Evolutionary conservation across 768 basidiomycete species (phyloP).

Genomic region (Boletus rubroflammeus): DNA sequence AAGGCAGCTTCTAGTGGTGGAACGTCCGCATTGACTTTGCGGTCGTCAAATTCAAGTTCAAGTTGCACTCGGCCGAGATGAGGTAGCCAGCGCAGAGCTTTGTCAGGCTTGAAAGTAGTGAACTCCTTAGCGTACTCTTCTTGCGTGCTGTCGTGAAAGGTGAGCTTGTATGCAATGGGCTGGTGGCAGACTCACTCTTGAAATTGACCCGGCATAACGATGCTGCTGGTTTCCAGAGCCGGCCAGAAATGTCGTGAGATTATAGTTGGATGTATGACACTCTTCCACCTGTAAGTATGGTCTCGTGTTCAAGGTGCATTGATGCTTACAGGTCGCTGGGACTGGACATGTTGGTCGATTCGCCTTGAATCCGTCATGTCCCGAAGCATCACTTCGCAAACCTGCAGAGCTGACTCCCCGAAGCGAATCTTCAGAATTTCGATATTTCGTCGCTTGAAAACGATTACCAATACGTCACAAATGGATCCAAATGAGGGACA

Average conservation of each 20-base stretch:
- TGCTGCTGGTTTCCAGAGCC: slow-evolving; percentile 62
- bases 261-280: slow-evolving; percentile 80
- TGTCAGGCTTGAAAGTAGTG: slow-evolving; percentile 86
- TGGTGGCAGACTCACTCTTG: slow-evolving; percentile 49
- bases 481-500: not conserved
- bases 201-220: slow-evolving; percentile 85
- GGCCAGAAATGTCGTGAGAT: slow-evolving; percentile 98
- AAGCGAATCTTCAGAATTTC: slow-evolving; percentile 95
- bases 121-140: slow-evolving; percentile 75
- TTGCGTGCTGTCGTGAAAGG: slow-evolving; percentile 51
- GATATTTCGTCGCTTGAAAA: slow-evolving; percentile 75
- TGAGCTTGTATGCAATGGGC: not conserved
- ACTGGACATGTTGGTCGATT: slow-evolving; percentile 84
- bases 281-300: slow-evolving; percentile 37
- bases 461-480: not conserved
- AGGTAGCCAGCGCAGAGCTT: slow-evolving; percentile 83
- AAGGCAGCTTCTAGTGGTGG: slow-evolving; percentile 89
- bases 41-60: slow-evolving; percentile 79
- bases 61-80: slow-evolving; percentile 83
- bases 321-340: slow-evolving; percentile 56
- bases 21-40: slow-evolving; percentile 69
- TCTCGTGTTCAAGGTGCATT: not conserved
- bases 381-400: slow-evolving; percentile 97
- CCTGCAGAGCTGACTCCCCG: slow-evolving; percentile 87
- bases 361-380: slow-evolving; percentile 95